Percentiles rank a stretch among this genome's conserved stretches.
phyloP scores from a whole-genome alignment of 2,329 filamentous ascomycete genomes.

The Parastagonospora nodorum region DNA sequence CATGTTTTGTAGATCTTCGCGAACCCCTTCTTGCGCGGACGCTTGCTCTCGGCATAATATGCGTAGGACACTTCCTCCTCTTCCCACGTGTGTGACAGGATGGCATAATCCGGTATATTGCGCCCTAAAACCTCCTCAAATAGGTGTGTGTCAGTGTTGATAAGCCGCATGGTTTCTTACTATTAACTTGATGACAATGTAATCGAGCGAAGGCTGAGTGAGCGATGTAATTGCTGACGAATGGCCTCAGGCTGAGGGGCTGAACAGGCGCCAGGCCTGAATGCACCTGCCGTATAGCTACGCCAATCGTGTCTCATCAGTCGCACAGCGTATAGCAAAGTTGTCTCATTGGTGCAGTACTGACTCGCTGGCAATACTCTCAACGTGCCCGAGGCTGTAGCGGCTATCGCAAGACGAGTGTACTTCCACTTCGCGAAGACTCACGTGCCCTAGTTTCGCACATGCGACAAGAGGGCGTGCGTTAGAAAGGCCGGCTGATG shows the following conservation, averaged over 20 bases:
- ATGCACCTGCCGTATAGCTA: not conserved
- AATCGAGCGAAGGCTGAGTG: not conserved
- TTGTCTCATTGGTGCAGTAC: too few relatives aligned
- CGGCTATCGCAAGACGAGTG: too few relatives aligned
- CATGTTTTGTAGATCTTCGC: not conserved
- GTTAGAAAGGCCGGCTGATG: too few relatives aligned
- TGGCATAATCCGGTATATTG: not conserved
- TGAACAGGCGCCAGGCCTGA: not conserved
- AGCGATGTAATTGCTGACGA: too few relatives aligned
- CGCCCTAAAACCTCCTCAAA: not conserved
- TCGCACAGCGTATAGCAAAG: too few relatives aligned
- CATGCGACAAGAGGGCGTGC: too few relatives aligned
- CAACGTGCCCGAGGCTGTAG: too few relatives aligned
- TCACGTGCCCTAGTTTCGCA: too few relatives aligned
- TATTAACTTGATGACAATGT: not conserved
- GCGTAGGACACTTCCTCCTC: not conserved
- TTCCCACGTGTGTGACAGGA: not conserved
- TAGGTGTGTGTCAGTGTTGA: not conserved
- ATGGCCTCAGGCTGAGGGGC: not conserved
- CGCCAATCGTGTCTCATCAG: not conserved
- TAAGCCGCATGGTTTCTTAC: not conserved
- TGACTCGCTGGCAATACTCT: too few relatives aligned
- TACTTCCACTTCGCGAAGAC: too few relatives aligned
- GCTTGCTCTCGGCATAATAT: not conserved
- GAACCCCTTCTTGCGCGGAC: not conserved